Base-by-base conservation (phyloP, 73 alveolate genomes). In the Symbiodinium natans region DNA sequence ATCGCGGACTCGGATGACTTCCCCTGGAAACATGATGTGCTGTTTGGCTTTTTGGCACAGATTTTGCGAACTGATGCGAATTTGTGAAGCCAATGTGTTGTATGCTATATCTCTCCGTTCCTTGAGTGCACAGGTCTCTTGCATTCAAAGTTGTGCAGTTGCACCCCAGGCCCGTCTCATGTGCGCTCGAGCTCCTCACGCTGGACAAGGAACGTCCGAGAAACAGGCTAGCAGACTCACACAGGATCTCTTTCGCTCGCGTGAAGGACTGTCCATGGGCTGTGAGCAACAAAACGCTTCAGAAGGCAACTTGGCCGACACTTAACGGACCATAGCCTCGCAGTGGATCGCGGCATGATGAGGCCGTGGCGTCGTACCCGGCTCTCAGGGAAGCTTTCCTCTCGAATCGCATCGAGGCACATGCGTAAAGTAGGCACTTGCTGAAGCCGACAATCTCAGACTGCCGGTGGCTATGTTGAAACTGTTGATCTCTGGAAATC, bases 181-280 rank as follows among this genome's bases (percentile, higher is more conserved):
- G 80, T 29, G 80, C 80, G 17, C 77, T 84, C 77, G 77, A 84
- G 93, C 48, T 36, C 29, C 85, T 75, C 43, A 75, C 29, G 85
- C 46, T 36, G 46, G 85, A 75, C 85, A 75, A 75, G 85, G 85
- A 31, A 31, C 41, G 5, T 17, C 33, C 36, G 10, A 5, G 33
- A 5, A 9, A 46, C 13, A 13, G 27, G 36, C 40, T 23, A 23
- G 80, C 36, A 29, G 38, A 29, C 33, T 63, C 17, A 23, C 36
- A 27, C 80, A 46, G 59, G 59, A 13, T 46, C 21, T 13, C 59
- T 9, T 46, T 6, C 59, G 6, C 59, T 13, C 13, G 21, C 6
- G 13, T 25, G n/a, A 54, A 88, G 95, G 95, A 88, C 77, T 71
- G 75, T 17, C 96, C 96, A 27, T 90, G 96, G 96, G 96, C 96